A percentile compares a stretch with the other conserved stretches of the same genome.
These are phyloP conservation scores for Sergeia podlipaevii DNA, from an alignment of 208 protist genomes.

Conservation along the genomic window DNA sequence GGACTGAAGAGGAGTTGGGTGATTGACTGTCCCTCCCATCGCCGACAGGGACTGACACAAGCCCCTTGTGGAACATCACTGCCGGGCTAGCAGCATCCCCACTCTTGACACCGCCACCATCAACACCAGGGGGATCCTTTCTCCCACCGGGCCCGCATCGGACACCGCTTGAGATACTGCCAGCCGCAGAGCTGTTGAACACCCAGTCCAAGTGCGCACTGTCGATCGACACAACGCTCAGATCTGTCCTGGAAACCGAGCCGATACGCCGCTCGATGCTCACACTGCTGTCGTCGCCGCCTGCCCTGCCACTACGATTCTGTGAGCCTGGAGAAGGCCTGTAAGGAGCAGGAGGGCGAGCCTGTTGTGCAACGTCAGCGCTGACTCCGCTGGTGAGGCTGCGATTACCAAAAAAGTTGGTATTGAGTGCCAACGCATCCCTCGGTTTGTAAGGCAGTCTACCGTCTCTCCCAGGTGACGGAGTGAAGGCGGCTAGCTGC, in stretches of 20 bases:
- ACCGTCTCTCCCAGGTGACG: constrained; percentile 6
- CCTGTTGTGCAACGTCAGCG: constrained; percentile 10
- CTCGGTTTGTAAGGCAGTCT: constrained; percentile 41
- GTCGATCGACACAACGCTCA: constrained; percentile 30
- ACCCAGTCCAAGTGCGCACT: constrained; percentile 34
- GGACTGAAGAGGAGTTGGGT: no score
- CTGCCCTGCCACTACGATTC: neutral
- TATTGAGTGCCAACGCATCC: constrained; percentile 38
- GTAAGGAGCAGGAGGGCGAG: neutral
- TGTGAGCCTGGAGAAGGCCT: constrained; percentile 1
- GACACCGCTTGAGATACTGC: neutral
- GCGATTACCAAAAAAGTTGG: constrained; percentile 50
- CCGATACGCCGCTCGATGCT: neutral
- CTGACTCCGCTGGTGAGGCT: constrained; percentile 19
- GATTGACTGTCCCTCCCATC: neutral
- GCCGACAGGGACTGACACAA: neutral
- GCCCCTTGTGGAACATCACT: neutral
- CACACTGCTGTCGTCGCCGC: neutral
- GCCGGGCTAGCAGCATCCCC: no score
- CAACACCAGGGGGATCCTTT: no score
- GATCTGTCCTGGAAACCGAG: constrained; percentile 13
- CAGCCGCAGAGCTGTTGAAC: neutral
- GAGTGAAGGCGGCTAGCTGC: constrained; percentile 6
- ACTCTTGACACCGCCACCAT: no score
- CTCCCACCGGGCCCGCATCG: neutral